Conservation (phyloP, 1,284 basidiomycete species). For the Fistulina hepatica region DNA sequence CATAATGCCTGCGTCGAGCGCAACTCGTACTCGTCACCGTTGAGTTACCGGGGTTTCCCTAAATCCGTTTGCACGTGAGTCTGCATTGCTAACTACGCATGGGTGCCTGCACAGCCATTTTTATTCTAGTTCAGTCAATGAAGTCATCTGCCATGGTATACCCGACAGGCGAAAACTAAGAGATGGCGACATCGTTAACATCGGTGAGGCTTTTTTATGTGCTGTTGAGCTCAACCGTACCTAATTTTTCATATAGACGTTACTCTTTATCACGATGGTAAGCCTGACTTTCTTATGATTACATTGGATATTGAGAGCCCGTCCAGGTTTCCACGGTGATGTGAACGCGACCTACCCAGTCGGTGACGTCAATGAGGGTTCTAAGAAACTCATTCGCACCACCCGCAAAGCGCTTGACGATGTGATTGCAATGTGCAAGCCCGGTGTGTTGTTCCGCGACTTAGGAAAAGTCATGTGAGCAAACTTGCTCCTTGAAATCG, state of each 20-base stretch:
- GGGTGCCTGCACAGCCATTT: not conserved
- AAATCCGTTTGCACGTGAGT: conserved; percentile 93
- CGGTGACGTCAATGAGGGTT: conserved; percentile 74
- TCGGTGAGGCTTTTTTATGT: conserved; percentile 39
- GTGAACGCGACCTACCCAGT: conserved; percentile 87
- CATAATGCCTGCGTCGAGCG: conserved; percentile 87
- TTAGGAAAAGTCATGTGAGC: conserved; percentile 70
- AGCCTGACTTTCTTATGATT: too few species aligned
- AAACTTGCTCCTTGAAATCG: conserved; percentile 1
- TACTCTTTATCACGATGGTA: not conserved
- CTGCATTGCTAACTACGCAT: not conserved
- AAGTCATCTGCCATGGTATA: conserved; percentile 94
- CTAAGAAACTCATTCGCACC: conserved; percentile 68
- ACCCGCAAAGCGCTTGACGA: conserved; percentile 75
- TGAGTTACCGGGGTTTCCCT: conserved; percentile 88
- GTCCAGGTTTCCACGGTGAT: conserved; percentile 75
- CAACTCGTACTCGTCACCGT: conserved; percentile 85
- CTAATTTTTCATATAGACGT: not conserved
- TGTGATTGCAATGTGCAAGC: conserved; percentile 83
- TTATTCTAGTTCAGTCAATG: conserved; percentile 75
- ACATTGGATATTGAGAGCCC: not conserved
- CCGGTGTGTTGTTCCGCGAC: conserved; percentile 77
- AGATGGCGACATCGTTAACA: conserved; percentile 89
- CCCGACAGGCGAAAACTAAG: conserved; percentile 77
- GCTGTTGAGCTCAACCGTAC: too few species aligned